A percentile compares a stretch with the other conserved stretches of the same genome.
These are phyloP conservation scores for Intubia oerlemansii DNA, from an alignment of 2,329 filamentous ascomycete species.

Conservation along the genomic window DNA sequence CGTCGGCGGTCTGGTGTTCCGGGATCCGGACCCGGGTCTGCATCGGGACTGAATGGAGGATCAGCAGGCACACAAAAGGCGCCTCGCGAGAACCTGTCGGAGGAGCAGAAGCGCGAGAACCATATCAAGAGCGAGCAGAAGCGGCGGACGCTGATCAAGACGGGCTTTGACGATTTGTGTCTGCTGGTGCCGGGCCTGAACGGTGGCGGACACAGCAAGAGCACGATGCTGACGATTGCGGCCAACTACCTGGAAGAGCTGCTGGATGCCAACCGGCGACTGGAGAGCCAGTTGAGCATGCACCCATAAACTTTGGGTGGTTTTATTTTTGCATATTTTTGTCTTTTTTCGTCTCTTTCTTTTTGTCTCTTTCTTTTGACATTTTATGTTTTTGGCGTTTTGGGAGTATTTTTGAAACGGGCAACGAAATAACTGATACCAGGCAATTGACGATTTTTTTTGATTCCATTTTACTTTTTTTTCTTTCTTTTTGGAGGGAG, in stretches of 20 bases:
- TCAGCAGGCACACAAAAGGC: too few relatives aligned
- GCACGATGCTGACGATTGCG: constrained; percentile 52
- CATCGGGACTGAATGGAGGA: too few relatives aligned
- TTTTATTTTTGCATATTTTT: not conserved
- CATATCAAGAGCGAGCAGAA: constrained; percentile 81
- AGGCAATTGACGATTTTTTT: not conserved
- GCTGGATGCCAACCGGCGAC: constrained; percentile 41
- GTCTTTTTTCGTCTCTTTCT: not conserved
- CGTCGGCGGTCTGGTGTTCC: too few relatives aligned
- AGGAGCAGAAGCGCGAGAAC: constrained; percentile 67
- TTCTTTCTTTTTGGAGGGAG: not conserved
- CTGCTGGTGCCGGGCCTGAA: constrained; percentile 54
- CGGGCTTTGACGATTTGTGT: constrained; percentile 64
- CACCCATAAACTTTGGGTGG: not conserved
- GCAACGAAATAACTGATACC: not conserved
- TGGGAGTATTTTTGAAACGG: not conserved
- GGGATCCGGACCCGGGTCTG: too few relatives aligned
- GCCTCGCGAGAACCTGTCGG: constrained; percentile 49
- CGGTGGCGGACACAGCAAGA: constrained; percentile 64
- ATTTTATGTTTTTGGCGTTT: not conserved
- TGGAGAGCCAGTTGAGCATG: too few relatives aligned
- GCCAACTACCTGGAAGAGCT: constrained; percentile 61
- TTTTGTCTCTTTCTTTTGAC: too few relatives aligned
- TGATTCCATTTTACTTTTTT: not conserved
- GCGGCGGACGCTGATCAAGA: constrained; percentile 58